Percentiles rank a stretch among this genome's conserved stretches.
Conservation (phyloP, 106 monocot genomes). For the Xerophyta viscosa region DNA sequence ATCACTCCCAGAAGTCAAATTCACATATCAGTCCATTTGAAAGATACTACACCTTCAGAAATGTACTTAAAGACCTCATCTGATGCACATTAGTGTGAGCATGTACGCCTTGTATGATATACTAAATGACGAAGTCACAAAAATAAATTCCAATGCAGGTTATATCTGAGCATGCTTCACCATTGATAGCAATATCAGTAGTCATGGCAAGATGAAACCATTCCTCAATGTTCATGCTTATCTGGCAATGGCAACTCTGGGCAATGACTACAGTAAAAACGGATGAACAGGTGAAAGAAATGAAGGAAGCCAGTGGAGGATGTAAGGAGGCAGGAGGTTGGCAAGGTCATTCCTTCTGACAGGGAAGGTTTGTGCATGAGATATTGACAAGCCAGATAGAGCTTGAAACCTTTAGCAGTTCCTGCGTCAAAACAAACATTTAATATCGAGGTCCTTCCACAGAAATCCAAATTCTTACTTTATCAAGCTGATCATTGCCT, state of each 20-base stretch:
- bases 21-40: too few relatives aligned
- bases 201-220: constrained; percentile 33
- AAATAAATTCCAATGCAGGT: constrained; percentile 9
- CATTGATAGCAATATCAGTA: constrained; percentile 26
- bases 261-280: constrained; percentile 30
- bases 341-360: constrained; percentile 40
- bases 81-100: constrained; percentile 42
- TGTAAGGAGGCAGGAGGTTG: constrained; percentile 39
- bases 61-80: constrained; percentile 31
- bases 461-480: constrained; percentile 2
- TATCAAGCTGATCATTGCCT: neutral
- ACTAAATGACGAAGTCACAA: constrained; percentile 40
- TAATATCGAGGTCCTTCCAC: constrained; percentile 25
- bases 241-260: too few relatives aligned
- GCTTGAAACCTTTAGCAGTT: constrained; percentile 37
- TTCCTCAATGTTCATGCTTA: constrained; percentile 27
- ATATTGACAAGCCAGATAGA: constrained; percentile 49
- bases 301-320: constrained; percentile 42
- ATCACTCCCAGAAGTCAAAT: too few relatives aligned
- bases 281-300: constrained; percentile 44
- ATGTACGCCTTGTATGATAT: constrained; percentile 31
- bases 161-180: constrained; percentile 45
- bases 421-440: constrained; percentile 85
- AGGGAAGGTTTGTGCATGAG: constrained; percentile 42
- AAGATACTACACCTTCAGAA: constrained; percentile 65